Evolutionary conservation across 208 protist genomes (phyloP).

Genomic region (Leptomonas pyrrhocoris): DNA sequence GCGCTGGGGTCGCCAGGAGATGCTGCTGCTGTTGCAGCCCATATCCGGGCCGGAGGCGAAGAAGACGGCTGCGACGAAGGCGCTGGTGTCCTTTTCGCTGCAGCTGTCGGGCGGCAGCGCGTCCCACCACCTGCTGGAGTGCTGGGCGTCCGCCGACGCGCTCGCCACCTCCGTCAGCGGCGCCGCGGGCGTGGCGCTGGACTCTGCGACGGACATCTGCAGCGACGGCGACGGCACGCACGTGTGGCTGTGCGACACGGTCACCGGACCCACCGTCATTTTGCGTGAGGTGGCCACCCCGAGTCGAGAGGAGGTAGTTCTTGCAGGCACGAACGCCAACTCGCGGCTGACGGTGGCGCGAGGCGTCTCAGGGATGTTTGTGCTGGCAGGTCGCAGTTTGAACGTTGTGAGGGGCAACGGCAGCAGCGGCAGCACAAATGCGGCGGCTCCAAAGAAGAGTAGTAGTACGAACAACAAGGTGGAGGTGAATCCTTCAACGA

Average conservation of each 20-base stretch:
- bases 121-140: slow-evolving; percentile 3
- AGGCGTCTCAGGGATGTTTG: slow-evolving; percentile 22
- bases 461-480: background rate
- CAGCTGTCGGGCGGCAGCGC: slow-evolving; percentile 5
- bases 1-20: slow-evolving; percentile 41
- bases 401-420: slow-evolving; percentile 19
- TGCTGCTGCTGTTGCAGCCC: slow-evolving; percentile 27
- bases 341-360: slow-evolving; percentile 29
- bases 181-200: slow-evolving; percentile 19
- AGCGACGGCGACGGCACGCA: slow-evolving; percentile 31
- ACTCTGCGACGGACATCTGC: slow-evolving; percentile 21
- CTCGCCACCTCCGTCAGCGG: slow-evolving; percentile 20
- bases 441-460: no score
- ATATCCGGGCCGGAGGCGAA: background rate
- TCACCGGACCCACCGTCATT: slow-evolving; percentile 30
- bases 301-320: slow-evolving; percentile 18
- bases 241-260: slow-evolving; percentile 46
- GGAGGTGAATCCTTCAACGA: no score
- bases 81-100: slow-evolving; percentile 25
- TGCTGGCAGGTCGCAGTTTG: slow-evolving; percentile 41
- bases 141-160: slow-evolving; percentile 5
- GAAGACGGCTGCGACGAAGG: background rate
- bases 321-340: slow-evolving; percentile 29
- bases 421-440: background rate
- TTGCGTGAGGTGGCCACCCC: slow-evolving; percentile 31